These are phyloP conservation scores for Staphylotrichum longicolle DNA, from an alignment of 495 filamentous ascomycete genomes.

Conservation along the genomic window DNA sequence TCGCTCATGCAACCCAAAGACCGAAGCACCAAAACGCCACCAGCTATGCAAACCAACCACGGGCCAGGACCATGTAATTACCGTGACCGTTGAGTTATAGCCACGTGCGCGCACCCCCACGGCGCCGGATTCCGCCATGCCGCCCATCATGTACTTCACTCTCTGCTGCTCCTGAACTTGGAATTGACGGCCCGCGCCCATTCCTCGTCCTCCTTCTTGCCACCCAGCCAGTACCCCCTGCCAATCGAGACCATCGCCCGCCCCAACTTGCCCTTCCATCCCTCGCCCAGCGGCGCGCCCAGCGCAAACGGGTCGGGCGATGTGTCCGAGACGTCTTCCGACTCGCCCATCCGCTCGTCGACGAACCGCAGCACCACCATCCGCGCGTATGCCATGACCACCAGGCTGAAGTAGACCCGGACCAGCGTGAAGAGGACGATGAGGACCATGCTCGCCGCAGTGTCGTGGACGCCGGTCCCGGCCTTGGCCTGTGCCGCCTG, in stretches of 20 bases:
- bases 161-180: conserved; percentile 48
- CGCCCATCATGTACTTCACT: neutral
- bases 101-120: neutral
- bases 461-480: conserved; percentile 62
- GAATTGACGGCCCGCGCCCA: conserved; percentile 60
- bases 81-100: neutral
- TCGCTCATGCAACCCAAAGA: neutral
- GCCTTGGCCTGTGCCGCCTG: conserved; percentile 15
- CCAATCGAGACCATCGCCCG: conserved; percentile 68
- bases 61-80: neutral
- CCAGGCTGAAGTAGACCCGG: conserved; percentile 71
- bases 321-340: conserved; percentile 37
- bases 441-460: conserved; percentile 69
- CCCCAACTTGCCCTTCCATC: conserved; percentile 73
- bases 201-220: conserved; percentile 46
- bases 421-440: conserved; percentile 69
- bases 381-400: conserved; percentile 78
- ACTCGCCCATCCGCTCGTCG: conserved; percentile 46
- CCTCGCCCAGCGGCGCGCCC: conserved; percentile 65
- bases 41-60: conserved; percentile 12
- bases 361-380: conserved; percentile 61
- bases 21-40: conserved; percentile 10
- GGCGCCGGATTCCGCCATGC: neutral
- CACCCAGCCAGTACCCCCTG: conserved; percentile 71
- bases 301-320: conserved; percentile 70